Evolutionary conservation across 805 yeast species (phyloP).

Genomic region (Kuraishia molischiana): DNA sequence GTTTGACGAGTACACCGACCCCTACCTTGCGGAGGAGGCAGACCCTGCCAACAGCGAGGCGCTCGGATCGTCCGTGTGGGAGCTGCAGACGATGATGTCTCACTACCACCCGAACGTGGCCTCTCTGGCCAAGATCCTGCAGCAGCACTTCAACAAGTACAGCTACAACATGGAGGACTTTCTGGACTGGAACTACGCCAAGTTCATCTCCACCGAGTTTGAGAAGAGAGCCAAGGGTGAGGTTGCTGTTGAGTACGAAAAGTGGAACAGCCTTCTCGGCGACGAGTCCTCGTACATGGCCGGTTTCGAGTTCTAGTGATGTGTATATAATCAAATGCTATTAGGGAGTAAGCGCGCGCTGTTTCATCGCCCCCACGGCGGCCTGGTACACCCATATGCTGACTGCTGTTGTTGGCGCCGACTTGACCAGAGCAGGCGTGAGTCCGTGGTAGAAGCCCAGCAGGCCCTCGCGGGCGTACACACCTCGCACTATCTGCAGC

Average conservation of each 20-base stretch:
- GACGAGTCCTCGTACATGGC: conserved; percentile 5
- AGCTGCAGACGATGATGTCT: conserved; percentile 56
- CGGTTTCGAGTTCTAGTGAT: not conserved
- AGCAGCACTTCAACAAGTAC: conserved; percentile 81
- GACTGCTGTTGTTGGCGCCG: conserved; percentile 61
- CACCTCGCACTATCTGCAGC: conserved; percentile 20
- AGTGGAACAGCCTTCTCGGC: conserved; percentile 29
- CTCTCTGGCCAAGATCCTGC: conserved; percentile 77
- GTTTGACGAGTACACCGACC: conserved; percentile 37
- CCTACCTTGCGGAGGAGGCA: conserved; percentile 49
- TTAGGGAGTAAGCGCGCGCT: not conserved
- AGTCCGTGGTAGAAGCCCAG: conserved; percentile 70
- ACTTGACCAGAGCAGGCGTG: conserved; percentile 58
- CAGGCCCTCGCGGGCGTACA: conserved; percentile 48
- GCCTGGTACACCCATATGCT: conserved; percentile 23
- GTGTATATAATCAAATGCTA: not conserved
- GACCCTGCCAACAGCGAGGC: conserved; percentile 81
- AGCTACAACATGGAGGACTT: conserved; percentile 90
- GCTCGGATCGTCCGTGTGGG: conserved; percentile 86
- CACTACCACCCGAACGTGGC: conserved; percentile 97
- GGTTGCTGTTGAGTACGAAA: conserved; percentile 72
- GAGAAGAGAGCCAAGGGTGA: conserved; percentile 58
- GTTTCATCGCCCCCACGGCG: conserved; percentile 11
- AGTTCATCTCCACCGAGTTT: conserved; percentile 54
- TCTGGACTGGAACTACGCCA: conserved; percentile 77